Evolutionary conservation across 1,284 basidiomycete species (phyloP).

Genomic region (Flammula alnicola): DNA sequence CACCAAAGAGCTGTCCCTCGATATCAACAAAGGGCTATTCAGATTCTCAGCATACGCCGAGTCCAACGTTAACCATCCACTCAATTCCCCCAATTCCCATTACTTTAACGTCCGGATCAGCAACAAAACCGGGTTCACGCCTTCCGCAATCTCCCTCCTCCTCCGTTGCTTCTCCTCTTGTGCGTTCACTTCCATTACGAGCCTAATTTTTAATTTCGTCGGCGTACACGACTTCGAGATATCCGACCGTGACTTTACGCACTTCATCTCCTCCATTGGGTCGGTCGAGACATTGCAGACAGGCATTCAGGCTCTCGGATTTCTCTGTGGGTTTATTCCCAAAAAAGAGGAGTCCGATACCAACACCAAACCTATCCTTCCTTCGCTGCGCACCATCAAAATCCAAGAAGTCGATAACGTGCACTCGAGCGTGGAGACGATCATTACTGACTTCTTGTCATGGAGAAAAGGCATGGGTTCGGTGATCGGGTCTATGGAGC

Average conservation of each 20-base stretch:
- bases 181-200: neutral
- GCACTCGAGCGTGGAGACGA: neutral
- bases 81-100: slow-evolving; percentile 1
- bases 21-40: neutral
- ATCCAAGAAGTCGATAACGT: neutral
- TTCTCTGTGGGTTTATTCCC: neutral
- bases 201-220: neutral
- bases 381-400: neutral
- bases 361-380: neutral
- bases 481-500: slow-evolving; percentile 1
- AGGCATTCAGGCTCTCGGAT: neutral
- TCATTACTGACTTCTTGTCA: neutral
- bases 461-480: neutral
- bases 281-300: neutral
- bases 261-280: neutral
- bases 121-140: neutral
- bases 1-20: neutral
- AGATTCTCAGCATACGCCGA: neutral
- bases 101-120: slow-evolving; percentile 2
- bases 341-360: neutral
- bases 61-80: neutral
- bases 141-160: neutral
- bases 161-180: neutral
- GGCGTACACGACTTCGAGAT: neutral
- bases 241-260: neutral